Evolutionary conservation across 805 yeast genomes (phyloP).

Genomic region (Candida quercuum): DNA sequence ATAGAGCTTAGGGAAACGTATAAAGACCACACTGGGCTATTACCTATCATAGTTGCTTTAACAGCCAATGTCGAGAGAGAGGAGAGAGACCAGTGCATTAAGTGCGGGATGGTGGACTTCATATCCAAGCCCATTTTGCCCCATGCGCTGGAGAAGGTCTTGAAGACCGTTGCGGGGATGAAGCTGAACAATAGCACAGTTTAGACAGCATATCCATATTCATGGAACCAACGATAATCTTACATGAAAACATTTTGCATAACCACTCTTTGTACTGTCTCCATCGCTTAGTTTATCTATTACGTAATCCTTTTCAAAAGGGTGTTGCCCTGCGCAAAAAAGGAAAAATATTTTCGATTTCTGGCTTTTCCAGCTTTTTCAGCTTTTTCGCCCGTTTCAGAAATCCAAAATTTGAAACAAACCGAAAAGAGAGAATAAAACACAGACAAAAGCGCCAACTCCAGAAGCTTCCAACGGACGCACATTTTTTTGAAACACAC

Average conservation of each 20-base stretch:
- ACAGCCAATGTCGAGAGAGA: constrained; percentile 73
- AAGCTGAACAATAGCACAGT: no score
- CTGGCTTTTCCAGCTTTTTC: no score
- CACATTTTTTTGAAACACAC: no score
- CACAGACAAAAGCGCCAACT: no score
- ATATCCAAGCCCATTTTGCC: constrained; percentile 51
- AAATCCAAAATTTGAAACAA: neutral
- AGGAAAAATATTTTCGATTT: neutral
- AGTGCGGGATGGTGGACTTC: constrained; percentile 49
- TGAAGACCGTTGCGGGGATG: constrained; percentile 5
- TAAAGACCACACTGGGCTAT: constrained; percentile 44
- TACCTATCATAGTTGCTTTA: constrained; percentile 92
- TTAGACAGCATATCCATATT: no score
- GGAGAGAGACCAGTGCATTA: constrained; percentile 40
- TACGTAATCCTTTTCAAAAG: no score
- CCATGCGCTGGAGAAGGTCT: constrained; percentile 27
- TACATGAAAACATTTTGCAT: no score
- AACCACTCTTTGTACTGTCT: no score
- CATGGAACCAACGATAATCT: no score
- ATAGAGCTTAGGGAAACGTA: constrained; percentile 55
- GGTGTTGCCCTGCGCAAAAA: neutral
- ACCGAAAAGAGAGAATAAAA: neutral
- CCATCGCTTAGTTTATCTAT: no score
- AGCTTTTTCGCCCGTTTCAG: no score
- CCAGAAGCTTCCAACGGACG: no score